Conservation (phyloP, 1,284 basidiomycete species). For the Ceratobasidium theobromae region DNA sequence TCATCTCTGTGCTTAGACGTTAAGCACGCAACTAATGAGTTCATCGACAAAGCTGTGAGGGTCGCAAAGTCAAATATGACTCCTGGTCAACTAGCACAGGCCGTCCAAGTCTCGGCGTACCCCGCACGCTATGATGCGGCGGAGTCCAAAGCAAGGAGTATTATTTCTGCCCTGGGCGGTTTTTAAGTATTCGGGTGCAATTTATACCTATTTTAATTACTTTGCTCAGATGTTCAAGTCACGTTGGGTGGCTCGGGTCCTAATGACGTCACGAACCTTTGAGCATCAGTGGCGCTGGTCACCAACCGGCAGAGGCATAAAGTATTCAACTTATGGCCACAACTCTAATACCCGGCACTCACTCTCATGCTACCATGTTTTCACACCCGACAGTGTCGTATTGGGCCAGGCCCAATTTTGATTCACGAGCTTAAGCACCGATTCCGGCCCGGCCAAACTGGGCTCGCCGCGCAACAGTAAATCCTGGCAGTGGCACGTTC, state of each 20-base stretch:
- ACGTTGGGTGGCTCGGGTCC: no score
- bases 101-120: constrained; percentile 24
- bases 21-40: constrained; percentile 27
- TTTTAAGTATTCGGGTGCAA: constrained; percentile 14
- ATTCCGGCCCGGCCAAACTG: neutral
- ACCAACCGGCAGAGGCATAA: no score
- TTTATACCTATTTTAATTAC: neutral
- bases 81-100: constrained; percentile 24
- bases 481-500: no score
- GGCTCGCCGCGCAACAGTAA: no score
- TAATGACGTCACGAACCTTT: no score
- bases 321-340: no score
- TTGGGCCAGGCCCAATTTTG: no score
- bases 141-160: constrained; percentile 25
- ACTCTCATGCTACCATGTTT: neutral
- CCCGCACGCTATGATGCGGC: constrained; percentile 22
- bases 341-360: no score
- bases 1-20: constrained; percentile 23
- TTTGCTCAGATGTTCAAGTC: no score
- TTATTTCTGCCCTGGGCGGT: constrained; percentile 10
- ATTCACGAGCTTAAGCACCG: neutral
- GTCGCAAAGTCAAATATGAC: constrained; percentile 18
- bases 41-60: constrained; percentile 27
- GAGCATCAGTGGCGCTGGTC: no score
- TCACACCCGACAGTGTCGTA: no score